Percentiles rank a stretch among this genome's conserved stretches.
phyloP scores from a whole-genome alignment of 129 eudicot genomes.

The Arctium lappa region DNA sequence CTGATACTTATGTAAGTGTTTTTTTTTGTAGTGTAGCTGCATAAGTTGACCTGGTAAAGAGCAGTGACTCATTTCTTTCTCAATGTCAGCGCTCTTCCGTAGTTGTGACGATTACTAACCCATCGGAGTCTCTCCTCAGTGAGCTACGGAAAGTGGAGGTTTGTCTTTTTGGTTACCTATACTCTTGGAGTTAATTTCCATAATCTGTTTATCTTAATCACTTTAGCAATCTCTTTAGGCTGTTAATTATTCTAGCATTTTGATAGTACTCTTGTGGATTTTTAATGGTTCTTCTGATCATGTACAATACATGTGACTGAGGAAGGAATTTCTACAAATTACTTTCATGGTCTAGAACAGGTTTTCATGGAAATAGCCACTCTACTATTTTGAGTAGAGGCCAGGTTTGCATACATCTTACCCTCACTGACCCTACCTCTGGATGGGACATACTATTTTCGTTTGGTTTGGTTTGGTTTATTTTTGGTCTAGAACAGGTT shows the following conservation, averaged over 20 bases:
- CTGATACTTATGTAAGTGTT: constrained; percentile 74
- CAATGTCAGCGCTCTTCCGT: constrained; percentile 75
- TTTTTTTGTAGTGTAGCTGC: background rate
- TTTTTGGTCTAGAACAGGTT: no score
- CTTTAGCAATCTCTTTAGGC: background rate
- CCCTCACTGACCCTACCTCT: no score
- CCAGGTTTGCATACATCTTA: no score
- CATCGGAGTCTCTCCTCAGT: constrained; percentile 88
- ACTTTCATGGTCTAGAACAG: no score
- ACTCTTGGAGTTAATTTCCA: background rate
- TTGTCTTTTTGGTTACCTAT: constrained; percentile 22
- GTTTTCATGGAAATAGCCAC: no score
- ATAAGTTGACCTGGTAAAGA: constrained; percentile 5
- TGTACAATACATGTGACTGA: no score
- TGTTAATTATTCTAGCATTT: background rate
- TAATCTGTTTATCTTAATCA: background rate
- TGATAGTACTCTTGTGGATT: no score
- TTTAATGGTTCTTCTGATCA: no score
- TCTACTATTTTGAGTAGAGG: no score
- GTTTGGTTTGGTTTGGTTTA: no score
- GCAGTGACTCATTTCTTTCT: constrained; percentile 18
- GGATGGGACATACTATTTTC: no score
- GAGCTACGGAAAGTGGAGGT: constrained; percentile 97
- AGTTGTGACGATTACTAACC: constrained; percentile 77
- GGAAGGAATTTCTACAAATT: no score